Base-by-base conservation (phyloP, 352 stramenopile species). In the Thraustochytrium striatum region DNA sequence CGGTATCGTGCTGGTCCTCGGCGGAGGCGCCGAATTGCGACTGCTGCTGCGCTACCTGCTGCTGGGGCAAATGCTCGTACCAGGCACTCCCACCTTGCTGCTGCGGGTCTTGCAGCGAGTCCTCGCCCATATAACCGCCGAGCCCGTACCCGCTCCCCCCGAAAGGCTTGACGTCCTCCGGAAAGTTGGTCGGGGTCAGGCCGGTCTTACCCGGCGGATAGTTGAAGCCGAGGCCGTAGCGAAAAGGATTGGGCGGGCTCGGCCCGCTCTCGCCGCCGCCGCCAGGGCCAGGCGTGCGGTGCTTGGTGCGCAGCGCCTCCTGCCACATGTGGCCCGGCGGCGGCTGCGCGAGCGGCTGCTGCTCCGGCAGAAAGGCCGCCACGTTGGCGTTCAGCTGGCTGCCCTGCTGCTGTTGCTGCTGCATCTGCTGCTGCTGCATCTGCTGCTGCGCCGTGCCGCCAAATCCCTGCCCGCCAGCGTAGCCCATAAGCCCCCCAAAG, bases 311-410 rank as follows among this genome's bases (percentile, higher is more conserved):
- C 59, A 53, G 43, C 16, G 41, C 7, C 3, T 72, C 30, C 8
- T 33, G 65, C 65, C 65, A 75, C 44, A 62, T 39, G 19, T 55
- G n/a, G 5, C 5, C 38, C 13, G 38, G n/a, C 16, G 32, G 33
- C 8, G 58, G 59, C 33, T 70, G 59, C 38, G 41, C 2, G 33
- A 65, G 47, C n/a, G 70, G 62, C 19, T 72, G 8, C 13, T 11
- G 19, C 7, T 72, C 25, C 11, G 52, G 65, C 16, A 41, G 65
- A 32, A 62, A 75, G 9, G 30, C 65, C 7, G 21, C 25, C 3
- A 75, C 65, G 30, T 75, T 70, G 8, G 65, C 65, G 50, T 75
- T 75, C 38, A 75, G 33, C 33, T 75, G 65, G 33, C 65, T 75
- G 30, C 32, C 59, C 33, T 52, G 33, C 19, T n/a, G n/a, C n/a